Evolutionary conservation across 73 alveolate genomes (phyloP).

Genomic region (Paramecium bursaria): DNA sequence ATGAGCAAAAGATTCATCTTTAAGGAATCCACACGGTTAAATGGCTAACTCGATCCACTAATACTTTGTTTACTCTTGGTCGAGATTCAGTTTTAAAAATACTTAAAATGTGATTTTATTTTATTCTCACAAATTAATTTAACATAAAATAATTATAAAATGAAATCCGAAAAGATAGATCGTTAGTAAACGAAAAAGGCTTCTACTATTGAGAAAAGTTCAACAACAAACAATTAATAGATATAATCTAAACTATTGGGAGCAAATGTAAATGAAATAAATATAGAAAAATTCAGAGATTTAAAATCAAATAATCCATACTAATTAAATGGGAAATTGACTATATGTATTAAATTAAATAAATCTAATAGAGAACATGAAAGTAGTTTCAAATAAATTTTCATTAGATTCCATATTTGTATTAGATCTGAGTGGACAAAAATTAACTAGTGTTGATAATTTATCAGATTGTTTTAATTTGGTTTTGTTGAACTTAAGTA

Average conservation of each 20-base stretch:
- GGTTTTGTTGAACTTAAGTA: neutral
- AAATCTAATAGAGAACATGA: neutral
- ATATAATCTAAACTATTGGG: slow-evolving; percentile 27
- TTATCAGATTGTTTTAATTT: slow-evolving; percentile 22
- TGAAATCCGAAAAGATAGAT: too few species aligned
- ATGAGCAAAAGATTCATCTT: too few species aligned
- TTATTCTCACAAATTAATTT: too few species aligned
- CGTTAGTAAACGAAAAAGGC: too few species aligned
- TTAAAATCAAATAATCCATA: neutral
- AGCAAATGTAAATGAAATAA: slow-evolving; percentile 7
- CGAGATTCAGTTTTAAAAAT: too few species aligned
- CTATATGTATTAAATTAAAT: neutral
- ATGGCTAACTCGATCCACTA: too few species aligned
- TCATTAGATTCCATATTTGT: neutral
- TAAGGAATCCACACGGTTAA: too few species aligned
- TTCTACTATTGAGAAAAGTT: slow-evolving; percentile 56
- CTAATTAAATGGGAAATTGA: slow-evolving; percentile 16
- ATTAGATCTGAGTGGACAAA: slow-evolving; percentile 39
- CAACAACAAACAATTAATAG: slow-evolving; percentile 43
- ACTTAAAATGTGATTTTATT: too few species aligned
- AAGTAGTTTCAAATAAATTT: slow-evolving; percentile 25
- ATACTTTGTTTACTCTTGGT: too few species aligned
- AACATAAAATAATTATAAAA: too few species aligned
- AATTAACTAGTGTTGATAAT: slow-evolving; percentile 6
- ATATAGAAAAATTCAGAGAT: slow-evolving; percentile 15